These are phyloP conservation scores for Penicillium tannophilum DNA, from an alignment of 495 filamentous ascomycete genomes.

Conservation along the genomic window DNA sequence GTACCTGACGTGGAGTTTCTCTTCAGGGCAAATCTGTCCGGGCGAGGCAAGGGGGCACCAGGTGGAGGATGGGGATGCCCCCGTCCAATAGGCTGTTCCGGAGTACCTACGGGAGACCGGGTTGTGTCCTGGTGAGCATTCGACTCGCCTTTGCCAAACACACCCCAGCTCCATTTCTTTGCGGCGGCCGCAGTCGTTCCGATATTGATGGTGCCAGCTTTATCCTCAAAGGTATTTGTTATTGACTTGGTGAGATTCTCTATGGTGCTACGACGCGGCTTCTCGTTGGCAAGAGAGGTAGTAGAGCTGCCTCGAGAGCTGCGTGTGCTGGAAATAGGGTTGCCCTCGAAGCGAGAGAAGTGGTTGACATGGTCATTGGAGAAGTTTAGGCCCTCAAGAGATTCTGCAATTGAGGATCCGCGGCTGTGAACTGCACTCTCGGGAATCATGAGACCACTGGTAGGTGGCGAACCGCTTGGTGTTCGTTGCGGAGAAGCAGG, in stretches of 20 bases:
- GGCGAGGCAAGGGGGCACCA: conserved; percentile 70
- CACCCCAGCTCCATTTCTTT: conserved; percentile 81
- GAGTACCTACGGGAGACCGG: conserved; percentile 50
- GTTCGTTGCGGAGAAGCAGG: conserved; percentile 58
- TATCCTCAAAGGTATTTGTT: conserved; percentile 33
- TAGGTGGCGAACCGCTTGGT: conserved; percentile 53
- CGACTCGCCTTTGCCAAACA: conserved; percentile 60
- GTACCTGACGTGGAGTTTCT: conserved; percentile 48
- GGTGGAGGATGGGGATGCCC: conserved; percentile 57
- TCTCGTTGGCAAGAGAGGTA: conserved; percentile 33
- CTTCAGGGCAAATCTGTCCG: conserved; percentile 64
- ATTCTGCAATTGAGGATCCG: conserved; percentile 37
- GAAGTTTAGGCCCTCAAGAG: conserved; percentile 30
- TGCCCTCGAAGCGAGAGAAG: conserved; percentile 30
- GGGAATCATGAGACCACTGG: conserved; percentile 31
- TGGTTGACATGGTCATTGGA: conserved; percentile 21
- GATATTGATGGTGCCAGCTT: conserved; percentile 55
- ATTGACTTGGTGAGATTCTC: conserved; percentile 44
- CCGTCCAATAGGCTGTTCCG: conserved; percentile 70
- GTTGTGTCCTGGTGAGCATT: conserved; percentile 33
- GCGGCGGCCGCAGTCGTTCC: conserved; percentile 75
- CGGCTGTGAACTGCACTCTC: conserved; percentile 32
- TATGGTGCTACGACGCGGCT: conserved; percentile 41
- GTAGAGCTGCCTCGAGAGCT: conserved; percentile 36
- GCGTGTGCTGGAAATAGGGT: conserved; percentile 32